phyloP scores from a whole-genome alignment of 2,329 filamentous ascomycete species.

The Conoideocrella luteorostrata region DNA sequence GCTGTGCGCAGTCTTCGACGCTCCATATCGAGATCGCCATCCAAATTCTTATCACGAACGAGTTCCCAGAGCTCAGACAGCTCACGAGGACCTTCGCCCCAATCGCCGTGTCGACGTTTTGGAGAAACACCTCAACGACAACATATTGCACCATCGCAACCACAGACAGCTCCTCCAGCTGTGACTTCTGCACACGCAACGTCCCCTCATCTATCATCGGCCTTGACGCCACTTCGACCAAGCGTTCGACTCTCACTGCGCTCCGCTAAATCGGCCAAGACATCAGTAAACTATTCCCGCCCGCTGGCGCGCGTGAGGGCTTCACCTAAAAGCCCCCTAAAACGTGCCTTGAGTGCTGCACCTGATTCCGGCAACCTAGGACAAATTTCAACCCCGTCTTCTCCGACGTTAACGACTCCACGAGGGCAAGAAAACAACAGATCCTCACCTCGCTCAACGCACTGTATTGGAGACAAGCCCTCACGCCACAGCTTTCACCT shows the following conservation, averaged over 20 bases:
- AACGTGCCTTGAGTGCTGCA: conserved; percentile 66
- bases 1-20: conserved; percentile 78
- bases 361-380: conserved; percentile 63
- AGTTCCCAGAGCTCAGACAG: conserved; percentile 40
- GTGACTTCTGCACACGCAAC: conserved; percentile 21
- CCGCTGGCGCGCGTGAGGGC: conserved; percentile 56
- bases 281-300: conserved; percentile 42
- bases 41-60: conserved; percentile 64
- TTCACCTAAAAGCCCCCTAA: conserved; percentile 74
- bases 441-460: conserved; percentile 28
- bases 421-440: conserved; percentile 39
- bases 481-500: conserved; percentile 51
- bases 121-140: conserved; percentile 31
- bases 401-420: conserved; percentile 27
- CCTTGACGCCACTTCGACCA: conserved; percentile 59
- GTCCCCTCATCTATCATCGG: conserved; percentile 36
- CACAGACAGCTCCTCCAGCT: conserved; percentile 30
- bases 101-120: conserved; percentile 44
- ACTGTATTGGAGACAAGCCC: conserved; percentile 34
- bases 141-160: conserved; percentile 23
- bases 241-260: conserved; percentile 61
- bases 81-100: conserved; percentile 42
- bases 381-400: conserved; percentile 39
- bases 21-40: conserved; percentile 89
- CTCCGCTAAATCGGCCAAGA: conserved; percentile 54